phyloP scores from a whole-genome alignment of 2,329 filamentous ascomycete genomes.

The Nigrospora sphaerica region DNA sequence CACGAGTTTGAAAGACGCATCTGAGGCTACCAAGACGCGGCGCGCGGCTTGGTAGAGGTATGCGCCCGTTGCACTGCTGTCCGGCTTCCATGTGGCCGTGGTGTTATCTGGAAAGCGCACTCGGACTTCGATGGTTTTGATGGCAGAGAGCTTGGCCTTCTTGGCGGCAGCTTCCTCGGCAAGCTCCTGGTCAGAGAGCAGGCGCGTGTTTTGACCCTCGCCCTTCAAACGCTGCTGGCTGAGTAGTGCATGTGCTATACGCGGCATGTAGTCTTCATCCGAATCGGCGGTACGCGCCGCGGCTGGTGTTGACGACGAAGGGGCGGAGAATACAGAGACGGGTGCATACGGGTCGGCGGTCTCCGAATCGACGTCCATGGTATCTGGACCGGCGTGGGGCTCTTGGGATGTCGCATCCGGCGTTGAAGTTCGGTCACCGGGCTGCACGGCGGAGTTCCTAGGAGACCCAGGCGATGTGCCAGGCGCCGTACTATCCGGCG shows the following conservation, averaged over 20 bases:
- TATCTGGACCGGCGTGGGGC: slow-evolving; percentile 7
- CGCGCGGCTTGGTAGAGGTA: slow-evolving; percentile 70
- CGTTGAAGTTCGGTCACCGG: slow-evolving; percentile 1
- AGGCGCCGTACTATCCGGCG: not conserved
- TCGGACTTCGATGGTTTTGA: slow-evolving; percentile 66
- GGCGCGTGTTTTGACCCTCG: slow-evolving; percentile 62
- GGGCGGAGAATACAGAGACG: slow-evolving; percentile 71
- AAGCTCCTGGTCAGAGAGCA: slow-evolving; percentile 77
- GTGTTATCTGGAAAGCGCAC: slow-evolving; percentile 85
- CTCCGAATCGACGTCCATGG: slow-evolving; percentile 19
- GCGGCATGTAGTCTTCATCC: slow-evolving; percentile 71
- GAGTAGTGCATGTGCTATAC: slow-evolving; percentile 66
- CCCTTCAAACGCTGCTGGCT: slow-evolving; percentile 63
- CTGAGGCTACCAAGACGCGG: slow-evolving; percentile 57
- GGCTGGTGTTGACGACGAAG: slow-evolving; percentile 64
- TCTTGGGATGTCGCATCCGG: slow-evolving; percentile 3
- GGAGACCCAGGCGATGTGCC: no score
- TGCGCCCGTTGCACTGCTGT: slow-evolving; percentile 59
- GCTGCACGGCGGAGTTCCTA: not conserved
- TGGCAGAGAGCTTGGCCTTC: slow-evolving; percentile 55
- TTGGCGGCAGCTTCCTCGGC: slow-evolving; percentile 61
- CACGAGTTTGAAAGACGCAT: slow-evolving; percentile 66
- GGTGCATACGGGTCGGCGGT: slow-evolving; percentile 29
- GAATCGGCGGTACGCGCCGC: slow-evolving; percentile 62
- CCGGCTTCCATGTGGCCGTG: slow-evolving; percentile 66